Conservation (phyloP, 345 rosid species). For the Turritis glabra region DNA sequence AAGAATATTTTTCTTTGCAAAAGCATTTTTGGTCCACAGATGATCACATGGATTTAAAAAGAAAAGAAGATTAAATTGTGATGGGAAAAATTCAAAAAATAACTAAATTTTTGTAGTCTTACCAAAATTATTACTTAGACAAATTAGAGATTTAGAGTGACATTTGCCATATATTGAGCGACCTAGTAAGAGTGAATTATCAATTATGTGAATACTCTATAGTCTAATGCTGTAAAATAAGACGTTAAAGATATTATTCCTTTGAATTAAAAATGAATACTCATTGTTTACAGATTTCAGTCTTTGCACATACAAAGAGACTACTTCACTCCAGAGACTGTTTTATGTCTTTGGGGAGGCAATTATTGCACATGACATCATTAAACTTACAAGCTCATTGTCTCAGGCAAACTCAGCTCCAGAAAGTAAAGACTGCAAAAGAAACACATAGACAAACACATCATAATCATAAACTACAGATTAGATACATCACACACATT, state of each 20-base stretch:
- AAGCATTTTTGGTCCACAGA: constrained; percentile 6
- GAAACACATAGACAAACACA: constrained; percentile 12
- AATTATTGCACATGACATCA: constrained; percentile 29
- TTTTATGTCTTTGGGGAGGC: constrained; percentile 23
- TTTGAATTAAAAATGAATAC: constrained; percentile 9
- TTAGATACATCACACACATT: not conserved
- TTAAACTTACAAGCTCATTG: constrained; percentile 56
- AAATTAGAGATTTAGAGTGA: not conserved
- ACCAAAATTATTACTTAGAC: not conserved
- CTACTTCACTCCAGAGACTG: constrained; percentile 16
- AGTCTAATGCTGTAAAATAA: not conserved
- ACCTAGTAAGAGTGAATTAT: not conserved
- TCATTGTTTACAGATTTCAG: constrained; percentile 32
- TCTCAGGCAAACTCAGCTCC: constrained; percentile 75
- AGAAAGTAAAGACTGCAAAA: constrained; percentile 78
- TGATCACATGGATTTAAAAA: not conserved
- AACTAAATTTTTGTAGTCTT: not conserved
- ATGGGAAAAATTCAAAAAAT: not conserved
- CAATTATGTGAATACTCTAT: not conserved
- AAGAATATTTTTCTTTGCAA: not conserved
- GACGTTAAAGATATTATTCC: constrained; percentile 17
- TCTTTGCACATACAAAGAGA: constrained; percentile 32
- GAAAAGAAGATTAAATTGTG: not conserved
- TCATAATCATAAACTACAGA: constrained; percentile 7
- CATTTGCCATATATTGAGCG: not conserved